Evolutionary conservation across 345 rosid species (phyloP), one percentile per base, ranked within the genome.

Genomic region (Populus simonii): DNA sequence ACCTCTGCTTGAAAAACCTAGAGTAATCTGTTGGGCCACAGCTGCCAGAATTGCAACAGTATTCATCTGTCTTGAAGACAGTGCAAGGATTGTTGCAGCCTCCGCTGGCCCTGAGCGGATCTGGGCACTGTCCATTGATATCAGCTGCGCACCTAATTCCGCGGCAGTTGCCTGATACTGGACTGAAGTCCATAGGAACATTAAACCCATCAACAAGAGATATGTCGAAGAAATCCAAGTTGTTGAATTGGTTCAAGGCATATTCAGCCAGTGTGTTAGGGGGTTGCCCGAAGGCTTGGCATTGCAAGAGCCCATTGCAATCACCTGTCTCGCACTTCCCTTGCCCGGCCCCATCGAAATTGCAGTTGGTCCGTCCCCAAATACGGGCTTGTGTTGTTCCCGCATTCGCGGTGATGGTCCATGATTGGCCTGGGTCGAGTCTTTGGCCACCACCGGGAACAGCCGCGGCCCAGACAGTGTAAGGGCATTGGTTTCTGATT

Each of bases 191-290:
- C n/a, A n/a, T n/a, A n/a, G n/a, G n/a, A n/a, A n/a, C n/a, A n/a
- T n/a, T n/a, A n/a, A n/a, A n/a, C n/a, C n/a, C n/a, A n/a, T n/a
- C n/a, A n/a, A n/a, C n/a, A n/a, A n/a, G n/a, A n/a, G n/a, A n/a
- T n/a, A n/a, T n/a, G n/a, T n/a, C n/a, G n/a, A n/a, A n/a, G n/a
- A n/a, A n/a, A n/a, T n/a, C 90, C 67, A 74, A 3, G 76, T 82
- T 84, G 0, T 74, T 77, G 71, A 72, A 89, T 7, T 88, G 91
- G 86, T 92, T 92, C 53, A 90, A 82, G 1, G 90, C 88, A 47
- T 82, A 86, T 79, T 90, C 93, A n/a, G 90, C 93, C 70, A 87
- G 68, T 71, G 94, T 89, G 73, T 88, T 88, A 5, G 92, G 94
- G 3, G 92, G 92, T 55, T 18, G 51, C 6, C 94, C 94, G 80